Percentiles rank a stretch among this genome's conserved stretches.
These are phyloP conservation scores for Acer negundo DNA, from an alignment of 345 rosid species.

Conservation along the genomic window DNA sequence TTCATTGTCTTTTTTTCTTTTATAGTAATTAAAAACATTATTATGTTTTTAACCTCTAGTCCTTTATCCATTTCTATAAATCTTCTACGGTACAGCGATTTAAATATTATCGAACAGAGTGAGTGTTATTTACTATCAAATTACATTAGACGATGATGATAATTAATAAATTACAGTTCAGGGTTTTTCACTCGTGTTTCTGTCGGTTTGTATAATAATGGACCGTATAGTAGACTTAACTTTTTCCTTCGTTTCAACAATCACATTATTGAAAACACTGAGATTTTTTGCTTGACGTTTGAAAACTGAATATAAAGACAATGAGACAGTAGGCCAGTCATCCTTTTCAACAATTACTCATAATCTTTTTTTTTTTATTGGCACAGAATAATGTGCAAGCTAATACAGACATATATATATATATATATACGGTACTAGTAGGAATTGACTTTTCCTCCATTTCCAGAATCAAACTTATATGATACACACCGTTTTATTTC, in stretches of 20 bases:
- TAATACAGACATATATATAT: slow-evolving; percentile 18
- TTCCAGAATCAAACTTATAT: not conserved
- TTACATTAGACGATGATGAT: not conserved
- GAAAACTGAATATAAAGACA: not conserved
- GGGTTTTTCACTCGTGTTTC: not conserved
- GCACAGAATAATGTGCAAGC: slow-evolving; percentile 25
- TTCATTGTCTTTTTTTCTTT: no score
- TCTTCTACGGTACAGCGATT: no score
- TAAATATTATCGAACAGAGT: no score
- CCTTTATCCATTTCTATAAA: no score
- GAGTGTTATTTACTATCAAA: no score
- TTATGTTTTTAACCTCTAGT: no score
- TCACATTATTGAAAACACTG: no score
- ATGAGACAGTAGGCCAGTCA: not conserved
- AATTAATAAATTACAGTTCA: not conserved
- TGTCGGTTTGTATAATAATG: not conserved
- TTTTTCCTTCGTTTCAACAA: not conserved
- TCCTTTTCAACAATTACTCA: slow-evolving; percentile 7
- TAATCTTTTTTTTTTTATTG: slow-evolving; percentile 14
- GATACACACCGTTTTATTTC: slow-evolving; percentile 18
- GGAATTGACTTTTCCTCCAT: slow-evolving; percentile 12
- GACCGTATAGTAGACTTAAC: not conserved
- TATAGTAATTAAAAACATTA: no score
- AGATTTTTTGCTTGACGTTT: not conserved
- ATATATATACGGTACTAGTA: slow-evolving; percentile 6